A percentile compares a stretch with the other conserved stretches of the same genome.
These are phyloP conservation scores for Glomus cerebriforme DNA, from an alignment of 192 early-diverging fungal species.

Conservation along the genomic window DNA sequence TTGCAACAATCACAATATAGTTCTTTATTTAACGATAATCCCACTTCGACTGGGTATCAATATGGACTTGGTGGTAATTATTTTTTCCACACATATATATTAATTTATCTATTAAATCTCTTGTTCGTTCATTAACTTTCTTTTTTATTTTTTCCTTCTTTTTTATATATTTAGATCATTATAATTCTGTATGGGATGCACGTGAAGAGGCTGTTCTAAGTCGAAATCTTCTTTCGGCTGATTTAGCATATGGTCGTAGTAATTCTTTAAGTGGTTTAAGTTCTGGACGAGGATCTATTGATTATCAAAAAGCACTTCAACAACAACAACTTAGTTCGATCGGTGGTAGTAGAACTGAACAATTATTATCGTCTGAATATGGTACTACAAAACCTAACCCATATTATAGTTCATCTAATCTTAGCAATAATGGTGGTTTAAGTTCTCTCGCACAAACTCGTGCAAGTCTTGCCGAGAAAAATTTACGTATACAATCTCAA, in stretches of 20 bases:
- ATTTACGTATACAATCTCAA: conserved; percentile 54
- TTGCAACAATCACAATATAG: conserved; percentile 50
- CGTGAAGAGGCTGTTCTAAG: conserved; percentile 26
- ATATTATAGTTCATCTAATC: conserved; percentile 31
- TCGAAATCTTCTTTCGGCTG: conserved; percentile 29
- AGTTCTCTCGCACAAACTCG: conserved; percentile 30
- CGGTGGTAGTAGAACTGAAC: conserved; percentile 27
- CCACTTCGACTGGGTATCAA: conserved; percentile 21
- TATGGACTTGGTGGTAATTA: conserved; percentile 23
- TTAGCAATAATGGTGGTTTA: conserved; percentile 39
- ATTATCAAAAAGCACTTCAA: conserved; percentile 48
- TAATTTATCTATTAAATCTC: too few species aligned
- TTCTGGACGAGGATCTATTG: conserved; percentile 31
- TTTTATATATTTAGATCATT: too few species aligned
- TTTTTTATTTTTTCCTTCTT: too few species aligned
- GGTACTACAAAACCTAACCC: conserved; percentile 27
- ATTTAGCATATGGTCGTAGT: conserved; percentile 26
- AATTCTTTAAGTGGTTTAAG: conserved; percentile 26
- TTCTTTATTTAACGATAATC: conserved; percentile 23
- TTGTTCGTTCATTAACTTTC: too few species aligned
- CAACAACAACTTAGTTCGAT: conserved; percentile 41
- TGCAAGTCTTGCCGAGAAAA: conserved; percentile 46
- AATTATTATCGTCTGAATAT: conserved; percentile 36
- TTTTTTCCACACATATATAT: conserved; percentile 8
- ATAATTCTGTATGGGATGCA: conserved; percentile 33